Percentiles rank a stretch among this genome's conserved stretches.
Conservation (phyloP, 2,329 filamentous ascomycete genomes). For the Arthrobotrys sinensis region DNA sequence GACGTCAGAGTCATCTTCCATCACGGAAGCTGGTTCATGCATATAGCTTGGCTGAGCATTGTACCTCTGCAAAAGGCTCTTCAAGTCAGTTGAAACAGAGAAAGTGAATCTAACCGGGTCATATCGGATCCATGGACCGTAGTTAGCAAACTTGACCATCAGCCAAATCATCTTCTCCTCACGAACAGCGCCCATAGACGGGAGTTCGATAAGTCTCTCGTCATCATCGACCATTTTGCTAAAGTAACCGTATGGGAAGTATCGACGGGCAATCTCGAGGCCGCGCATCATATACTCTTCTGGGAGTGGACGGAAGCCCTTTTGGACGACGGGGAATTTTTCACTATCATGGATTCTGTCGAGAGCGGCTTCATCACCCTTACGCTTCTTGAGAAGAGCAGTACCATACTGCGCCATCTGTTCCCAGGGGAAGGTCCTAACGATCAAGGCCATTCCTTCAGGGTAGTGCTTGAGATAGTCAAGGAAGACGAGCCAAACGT, state of each 20-base stretch:
- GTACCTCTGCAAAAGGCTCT: slow-evolving; percentile 56
- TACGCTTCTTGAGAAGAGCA: slow-evolving; percentile 65
- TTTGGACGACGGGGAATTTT: slow-evolving; percentile 71
- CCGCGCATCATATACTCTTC: slow-evolving; percentile 80
- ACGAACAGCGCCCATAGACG: slow-evolving; percentile 74
- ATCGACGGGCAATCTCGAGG: slow-evolving; percentile 74
- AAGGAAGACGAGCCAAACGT: slow-evolving; percentile 76
- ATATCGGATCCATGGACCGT: slow-evolving; percentile 53
- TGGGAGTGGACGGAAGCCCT: slow-evolving; percentile 73
- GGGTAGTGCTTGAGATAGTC: slow-evolving; percentile 69
- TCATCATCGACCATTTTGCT: slow-evolving; percentile 73
- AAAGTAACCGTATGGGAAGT: slow-evolving; percentile 70
- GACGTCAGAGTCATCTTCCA: slow-evolving; percentile 61
- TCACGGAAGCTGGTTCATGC: slow-evolving; percentile 13
- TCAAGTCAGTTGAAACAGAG: slow-evolving; percentile 64
- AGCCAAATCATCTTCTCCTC: slow-evolving; percentile 75
- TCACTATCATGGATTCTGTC: slow-evolving; percentile 67
- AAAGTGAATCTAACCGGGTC: slow-evolving; percentile 66
- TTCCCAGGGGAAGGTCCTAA: slow-evolving; percentile 72
- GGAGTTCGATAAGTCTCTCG: slow-evolving; percentile 76
- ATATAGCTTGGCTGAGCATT: slow-evolving; percentile 7
- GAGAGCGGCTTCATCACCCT: slow-evolving; percentile 64
- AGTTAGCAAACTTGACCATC: slow-evolving; percentile 69
- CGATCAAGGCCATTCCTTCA: slow-evolving; percentile 69
- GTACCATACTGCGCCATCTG: slow-evolving; percentile 70